Conservation (phyloP, 805 yeast genomes). For the Pichia pseudocactophila region DNA sequence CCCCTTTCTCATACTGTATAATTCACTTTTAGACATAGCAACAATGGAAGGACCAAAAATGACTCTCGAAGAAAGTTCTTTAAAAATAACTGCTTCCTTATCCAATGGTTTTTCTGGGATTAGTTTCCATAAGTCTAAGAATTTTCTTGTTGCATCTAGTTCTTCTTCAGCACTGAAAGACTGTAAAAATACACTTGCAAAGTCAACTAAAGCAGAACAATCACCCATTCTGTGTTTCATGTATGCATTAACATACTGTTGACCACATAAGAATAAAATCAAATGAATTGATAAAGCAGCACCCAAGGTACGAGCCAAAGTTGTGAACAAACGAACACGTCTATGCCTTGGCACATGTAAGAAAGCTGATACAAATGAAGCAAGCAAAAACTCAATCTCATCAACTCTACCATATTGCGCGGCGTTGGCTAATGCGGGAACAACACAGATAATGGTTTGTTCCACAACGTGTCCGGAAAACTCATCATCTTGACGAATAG, state of each 20-base stretch:
- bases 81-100: constrained; percentile 28
- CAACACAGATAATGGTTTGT: constrained; percentile 79
- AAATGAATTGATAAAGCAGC: constrained; percentile 57
- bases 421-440: constrained; percentile 71
- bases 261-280: constrained; percentile 71
- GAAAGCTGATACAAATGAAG: constrained; percentile 91
- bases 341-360: constrained; percentile 95
- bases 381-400: constrained; percentile 75
- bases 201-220: constrained; percentile 59
- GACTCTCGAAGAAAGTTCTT: constrained; percentile 40
- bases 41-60: constrained; percentile 56
- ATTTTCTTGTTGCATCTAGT: constrained; percentile 43
- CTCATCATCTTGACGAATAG: constrained; percentile 93
- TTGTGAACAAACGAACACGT: constrained; percentile 74
- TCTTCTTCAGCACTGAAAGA: constrained; percentile 64
- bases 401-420: constrained; percentile 38
- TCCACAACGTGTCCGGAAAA: constrained; percentile 88
- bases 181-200: constrained; percentile 59
- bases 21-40: constrained; percentile 40
- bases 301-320: constrained; percentile 71
- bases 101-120: constrained; percentile 37
- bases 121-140: constrained; percentile 41
- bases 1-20: constrained; percentile 39
- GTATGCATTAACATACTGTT: constrained; percentile 54
- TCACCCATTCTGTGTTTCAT: constrained; percentile 55